Conservation (phyloP, 129 eudicot species). For the Flaveria bidentis region DNA sequence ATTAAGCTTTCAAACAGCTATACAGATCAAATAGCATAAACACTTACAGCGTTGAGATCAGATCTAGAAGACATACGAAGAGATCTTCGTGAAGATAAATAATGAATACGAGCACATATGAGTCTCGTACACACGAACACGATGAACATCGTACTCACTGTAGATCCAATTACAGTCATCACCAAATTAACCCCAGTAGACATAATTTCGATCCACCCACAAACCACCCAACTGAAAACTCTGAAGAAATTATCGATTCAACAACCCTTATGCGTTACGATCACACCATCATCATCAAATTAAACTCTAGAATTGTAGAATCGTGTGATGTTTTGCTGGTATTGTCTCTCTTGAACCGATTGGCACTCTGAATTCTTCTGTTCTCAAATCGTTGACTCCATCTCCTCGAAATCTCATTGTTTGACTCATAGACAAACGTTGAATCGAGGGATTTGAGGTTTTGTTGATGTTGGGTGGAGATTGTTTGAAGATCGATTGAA, state of each 20-base stretch:
- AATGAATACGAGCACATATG: slow-evolving; percentile 88
- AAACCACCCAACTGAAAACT: not conserved
- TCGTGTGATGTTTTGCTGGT: slow-evolving; percentile 2
- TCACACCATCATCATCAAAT: slow-evolving; percentile 19
- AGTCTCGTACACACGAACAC: slow-evolving; percentile 92
- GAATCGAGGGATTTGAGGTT: not conserved
- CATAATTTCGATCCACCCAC: slow-evolving; percentile 35
- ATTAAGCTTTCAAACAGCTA: not conserved
- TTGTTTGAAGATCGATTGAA: not conserved
- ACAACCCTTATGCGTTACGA: not conserved
- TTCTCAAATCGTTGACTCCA: slow-evolving; percentile 18
- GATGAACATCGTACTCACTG: slow-evolving; percentile 82
- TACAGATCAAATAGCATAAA: slow-evolving; percentile 11
- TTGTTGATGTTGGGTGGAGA: not conserved
- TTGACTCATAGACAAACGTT: slow-evolving; percentile 17
- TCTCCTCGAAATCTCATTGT: slow-evolving; percentile 34
- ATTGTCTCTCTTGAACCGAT: slow-evolving; percentile 31
- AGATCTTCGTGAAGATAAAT: slow-evolving; percentile 58
- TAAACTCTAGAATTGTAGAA: slow-evolving; percentile 11
- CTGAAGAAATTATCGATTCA: slow-evolving; percentile 10
- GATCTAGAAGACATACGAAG: slow-evolving; percentile 67
- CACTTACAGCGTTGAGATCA: slow-evolving; percentile 74
- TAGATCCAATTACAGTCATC: slow-evolving; percentile 91
- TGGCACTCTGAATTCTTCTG: slow-evolving; percentile 27
- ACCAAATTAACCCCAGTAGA: slow-evolving; percentile 73